These are phyloP conservation scores for Zanthoxylum bungeanum DNA, from an alignment of 345 rosid species.

Conservation along the genomic window DNA sequence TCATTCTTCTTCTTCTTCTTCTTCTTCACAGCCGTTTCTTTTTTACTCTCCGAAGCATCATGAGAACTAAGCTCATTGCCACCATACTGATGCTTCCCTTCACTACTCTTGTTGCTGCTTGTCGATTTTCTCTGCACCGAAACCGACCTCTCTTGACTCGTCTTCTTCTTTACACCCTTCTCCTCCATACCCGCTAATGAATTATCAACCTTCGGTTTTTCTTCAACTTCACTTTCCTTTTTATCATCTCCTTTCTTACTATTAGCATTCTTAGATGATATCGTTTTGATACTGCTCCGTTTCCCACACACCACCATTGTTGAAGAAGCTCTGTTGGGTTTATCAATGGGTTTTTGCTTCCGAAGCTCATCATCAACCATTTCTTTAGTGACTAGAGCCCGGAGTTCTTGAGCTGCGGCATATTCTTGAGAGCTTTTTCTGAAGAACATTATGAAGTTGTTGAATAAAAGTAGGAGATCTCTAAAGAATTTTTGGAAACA, in stretches of 20 bases:
- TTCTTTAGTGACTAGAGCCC: constrained; percentile 34
- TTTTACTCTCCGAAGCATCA: constrained; percentile 31
- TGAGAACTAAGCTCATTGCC: constrained; percentile 55
- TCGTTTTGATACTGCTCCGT: constrained; percentile 20
- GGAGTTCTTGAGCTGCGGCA: constrained; percentile 42
- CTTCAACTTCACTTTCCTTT: constrained; percentile 20
- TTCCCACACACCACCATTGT: constrained; percentile 30
- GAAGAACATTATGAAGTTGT: constrained; percentile 42
- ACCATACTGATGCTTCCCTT: constrained; percentile 32
- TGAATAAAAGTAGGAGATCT: constrained; percentile 49
- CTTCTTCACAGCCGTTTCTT: constrained; percentile 24
- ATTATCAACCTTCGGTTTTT: constrained; percentile 25
- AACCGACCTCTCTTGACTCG: constrained; percentile 25
- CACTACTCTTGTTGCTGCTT: constrained; percentile 23
- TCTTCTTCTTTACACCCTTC: too few species aligned
- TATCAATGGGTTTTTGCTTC: constrained; percentile 12
- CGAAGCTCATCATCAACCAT: constrained; percentile 24
- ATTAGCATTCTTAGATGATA: constrained; percentile 14
- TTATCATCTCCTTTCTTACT: constrained; percentile 19
- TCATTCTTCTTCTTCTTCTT: too few species aligned
- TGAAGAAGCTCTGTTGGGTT: constrained; percentile 27
- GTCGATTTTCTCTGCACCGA: constrained; percentile 19
- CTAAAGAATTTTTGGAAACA: constrained; percentile 34
- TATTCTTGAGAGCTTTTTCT: constrained; percentile 33
- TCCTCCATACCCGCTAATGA: too few species aligned